Percentiles rank a stretch among this genome's conserved stretches.
These are phyloP conservation scores for Rheum nobile DNA, from an alignment of 148 eudicot species.

Conservation along the genomic window DNA sequence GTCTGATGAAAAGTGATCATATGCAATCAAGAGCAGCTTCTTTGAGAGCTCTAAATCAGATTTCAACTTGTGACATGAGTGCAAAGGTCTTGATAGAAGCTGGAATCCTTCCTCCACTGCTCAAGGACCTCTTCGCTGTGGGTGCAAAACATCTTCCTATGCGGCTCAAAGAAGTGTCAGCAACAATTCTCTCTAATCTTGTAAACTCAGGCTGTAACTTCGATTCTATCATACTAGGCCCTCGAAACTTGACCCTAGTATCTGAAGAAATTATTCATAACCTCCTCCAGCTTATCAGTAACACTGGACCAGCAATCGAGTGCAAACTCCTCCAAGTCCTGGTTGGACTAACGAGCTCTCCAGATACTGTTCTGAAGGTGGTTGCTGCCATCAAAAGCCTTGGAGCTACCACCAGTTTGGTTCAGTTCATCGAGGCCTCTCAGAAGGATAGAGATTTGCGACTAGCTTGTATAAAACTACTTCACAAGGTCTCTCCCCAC, in stretches of 20 bases:
- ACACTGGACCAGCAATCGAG: constrained; percentile 86
- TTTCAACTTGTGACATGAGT: constrained; percentile 67
- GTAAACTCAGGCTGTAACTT: constrained; percentile 69
- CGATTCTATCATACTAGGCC: constrained; percentile 54
- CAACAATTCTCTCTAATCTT: constrained; percentile 68
- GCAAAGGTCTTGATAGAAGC: constrained; percentile 61
- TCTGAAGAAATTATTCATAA: constrained; percentile 61
- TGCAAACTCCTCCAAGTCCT: constrained; percentile 87
- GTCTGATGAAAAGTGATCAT: constrained; percentile 51
- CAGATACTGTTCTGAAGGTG: constrained; percentile 35
- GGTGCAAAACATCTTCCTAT: constrained; percentile 55
- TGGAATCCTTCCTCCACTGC: constrained; percentile 79
- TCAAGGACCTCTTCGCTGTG: constrained; percentile 57
- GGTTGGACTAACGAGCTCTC: constrained; percentile 72
- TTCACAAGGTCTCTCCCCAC: constrained; percentile 59
- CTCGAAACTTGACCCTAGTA: constrained; percentile 54
- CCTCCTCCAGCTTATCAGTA: constrained; percentile 70
- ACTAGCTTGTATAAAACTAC: constrained; percentile 61
- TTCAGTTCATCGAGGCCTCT: constrained; percentile 73
- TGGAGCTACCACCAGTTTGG: constrained; percentile 74
- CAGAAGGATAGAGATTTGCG: constrained; percentile 59
- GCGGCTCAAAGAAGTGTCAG: constrained; percentile 77
- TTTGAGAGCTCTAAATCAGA: constrained; percentile 69
- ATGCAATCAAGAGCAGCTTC: constrained; percentile 64
- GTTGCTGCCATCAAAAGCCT: constrained; percentile 84